phyloP scores from a whole-genome alignment of 441 rosid genomes.

The Pelargonium fulgidum region DNA sequence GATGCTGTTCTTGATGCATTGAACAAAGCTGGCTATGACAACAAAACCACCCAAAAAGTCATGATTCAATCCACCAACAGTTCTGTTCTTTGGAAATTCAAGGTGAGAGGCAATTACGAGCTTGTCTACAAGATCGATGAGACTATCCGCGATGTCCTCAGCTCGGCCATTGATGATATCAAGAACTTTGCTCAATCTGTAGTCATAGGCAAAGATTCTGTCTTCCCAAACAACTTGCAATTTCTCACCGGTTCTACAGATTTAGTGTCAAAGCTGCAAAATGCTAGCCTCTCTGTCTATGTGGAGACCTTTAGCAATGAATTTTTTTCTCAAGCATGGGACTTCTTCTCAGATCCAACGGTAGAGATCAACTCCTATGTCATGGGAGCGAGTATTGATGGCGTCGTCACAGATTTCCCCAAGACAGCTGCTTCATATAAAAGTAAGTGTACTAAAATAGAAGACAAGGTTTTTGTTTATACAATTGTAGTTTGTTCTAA shows the following conservation, averaged over 20 bases:
- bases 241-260: constrained; percentile 20
- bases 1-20: constrained; percentile 37
- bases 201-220: constrained; percentile 32
- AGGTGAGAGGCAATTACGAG: constrained; percentile 24
- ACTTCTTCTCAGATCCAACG: constrained; percentile 41
- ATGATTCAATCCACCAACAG: constrained; percentile 47
- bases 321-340: constrained; percentile 35
- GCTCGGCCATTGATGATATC: constrained; percentile 36
- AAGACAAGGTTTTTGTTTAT: no score
- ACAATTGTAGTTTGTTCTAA: no score
- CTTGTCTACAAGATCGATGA: constrained; percentile 39
- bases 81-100: constrained; percentile 40
- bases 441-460: constrained; percentile 27
- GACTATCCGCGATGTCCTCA: constrained; percentile 29
- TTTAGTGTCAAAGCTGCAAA: constrained; percentile 27
- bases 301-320: constrained; percentile 42
- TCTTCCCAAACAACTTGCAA: constrained; percentile 18
- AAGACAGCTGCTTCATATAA: constrained; percentile 44
- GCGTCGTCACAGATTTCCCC: constrained; percentile 52
- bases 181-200: constrained; percentile 39
- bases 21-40: constrained; percentile 29
- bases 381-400: constrained; percentile 20
- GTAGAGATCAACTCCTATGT: constrained; percentile 37
- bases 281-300: constrained; percentile 35
- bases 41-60: constrained; percentile 17